A percentile compares a stretch with the other conserved stretches of the same genome.
phyloP scores from a whole-genome alignment of 805 yeast species.

The Kodamaea jinghongensis region DNA sequence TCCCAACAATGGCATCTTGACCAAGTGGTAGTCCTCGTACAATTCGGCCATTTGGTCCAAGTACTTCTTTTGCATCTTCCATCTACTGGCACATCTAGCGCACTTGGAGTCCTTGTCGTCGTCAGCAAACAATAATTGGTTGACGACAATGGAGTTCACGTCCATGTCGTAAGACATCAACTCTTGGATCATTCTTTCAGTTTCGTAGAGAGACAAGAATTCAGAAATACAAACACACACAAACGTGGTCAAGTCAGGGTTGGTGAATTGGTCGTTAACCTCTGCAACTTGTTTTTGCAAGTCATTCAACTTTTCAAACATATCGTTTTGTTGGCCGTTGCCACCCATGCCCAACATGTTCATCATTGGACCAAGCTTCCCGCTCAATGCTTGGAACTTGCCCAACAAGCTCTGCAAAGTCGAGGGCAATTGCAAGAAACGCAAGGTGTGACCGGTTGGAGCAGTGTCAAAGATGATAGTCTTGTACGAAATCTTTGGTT shows the following conservation, averaged over 20 bases:
- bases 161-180: conserved; percentile 93
- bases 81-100: conserved; percentile 86
- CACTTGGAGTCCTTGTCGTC: conserved; percentile 65
- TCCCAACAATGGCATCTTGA: conserved; percentile 93
- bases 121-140: conserved; percentile 87
- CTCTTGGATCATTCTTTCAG: conserved; percentile 97
- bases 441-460: conserved; percentile 96
- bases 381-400: conserved; percentile 82
- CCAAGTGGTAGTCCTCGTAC: conserved; percentile 95
- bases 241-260: conserved; percentile 93
- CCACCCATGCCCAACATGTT: conserved; percentile 75
- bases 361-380: conserved; percentile 88
- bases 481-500: conserved; percentile 47
- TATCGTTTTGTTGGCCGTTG: conserved; percentile 64
- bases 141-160: conserved; percentile 92
- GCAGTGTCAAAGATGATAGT: conserved; percentile 99
- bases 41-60: conserved; percentile 93
- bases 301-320: conserved; percentile 74
- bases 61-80: conserved; percentile 95
- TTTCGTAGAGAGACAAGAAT: conserved; percentile 91
- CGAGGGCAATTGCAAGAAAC: conserved; percentile 92
- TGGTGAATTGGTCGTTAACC: conserved; percentile 91
- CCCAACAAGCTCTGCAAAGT: conserved; percentile 84
- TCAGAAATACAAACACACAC: conserved; percentile 98
- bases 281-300: conserved; percentile 78